Conservation (phyloP, 768 basidiomycete genomes). For the Termitomyces sp. region DNA sequence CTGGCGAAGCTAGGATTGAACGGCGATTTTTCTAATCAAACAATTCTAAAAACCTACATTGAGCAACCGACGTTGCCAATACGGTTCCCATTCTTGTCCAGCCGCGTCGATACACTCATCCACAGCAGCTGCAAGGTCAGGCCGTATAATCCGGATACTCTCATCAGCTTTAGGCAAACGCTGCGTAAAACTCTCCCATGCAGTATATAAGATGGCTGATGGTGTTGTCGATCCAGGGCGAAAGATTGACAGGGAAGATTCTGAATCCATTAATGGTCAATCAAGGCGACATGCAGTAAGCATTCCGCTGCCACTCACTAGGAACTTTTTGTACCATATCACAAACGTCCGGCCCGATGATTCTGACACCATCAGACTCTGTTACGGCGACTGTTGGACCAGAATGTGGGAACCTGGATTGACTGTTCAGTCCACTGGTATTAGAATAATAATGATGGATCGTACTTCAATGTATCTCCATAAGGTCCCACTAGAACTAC, state of each 20-base stretch:
- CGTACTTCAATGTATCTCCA: constrained; percentile 81
- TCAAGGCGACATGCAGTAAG: background rate
- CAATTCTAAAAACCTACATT: constrained; percentile 42
- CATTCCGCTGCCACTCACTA: constrained; percentile 35
- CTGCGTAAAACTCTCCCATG: constrained; percentile 77
- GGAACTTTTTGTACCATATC: constrained; percentile 96
- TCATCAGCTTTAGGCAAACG: constrained; percentile 92
- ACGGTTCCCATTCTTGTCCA: constrained; percentile 84
- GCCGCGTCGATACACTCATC: constrained; percentile 89
- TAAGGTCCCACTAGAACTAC: constrained; percentile 89
- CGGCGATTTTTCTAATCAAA: background rate
- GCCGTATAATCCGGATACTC: constrained; percentile 80
- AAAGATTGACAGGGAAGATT: constrained; percentile 77
- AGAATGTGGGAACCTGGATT: constrained; percentile 67
- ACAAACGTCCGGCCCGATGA: constrained; percentile 71
- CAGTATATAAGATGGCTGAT: constrained; percentile 88
- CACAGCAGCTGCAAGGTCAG: constrained; percentile 53
- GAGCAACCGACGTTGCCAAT: constrained; percentile 84
- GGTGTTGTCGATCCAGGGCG: constrained; percentile 90
- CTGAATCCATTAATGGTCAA: constrained; percentile 29
- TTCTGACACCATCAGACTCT: constrained; percentile 87
- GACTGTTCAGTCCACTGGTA: constrained; percentile 5
- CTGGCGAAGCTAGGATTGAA: constrained; percentile 30
- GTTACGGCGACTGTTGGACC: constrained; percentile 75
- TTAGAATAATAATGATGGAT: constrained; percentile 2